Evolutionary conservation across 208 protist species (phyloP).

Genomic region (Polymyxa betae): DNA sequence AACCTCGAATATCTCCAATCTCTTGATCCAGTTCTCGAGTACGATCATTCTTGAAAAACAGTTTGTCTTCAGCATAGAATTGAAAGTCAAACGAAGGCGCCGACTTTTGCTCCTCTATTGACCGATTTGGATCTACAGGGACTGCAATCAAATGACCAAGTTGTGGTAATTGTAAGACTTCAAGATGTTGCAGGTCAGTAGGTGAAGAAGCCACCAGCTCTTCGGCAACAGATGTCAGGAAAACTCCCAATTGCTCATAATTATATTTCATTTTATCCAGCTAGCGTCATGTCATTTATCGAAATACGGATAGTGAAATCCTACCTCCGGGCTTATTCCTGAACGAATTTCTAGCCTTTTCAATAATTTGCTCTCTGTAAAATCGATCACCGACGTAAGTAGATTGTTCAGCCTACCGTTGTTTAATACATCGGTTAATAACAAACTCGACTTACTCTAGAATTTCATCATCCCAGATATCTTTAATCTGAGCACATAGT

Average conservation of each 20-base stretch:
- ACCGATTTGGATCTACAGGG: not conserved
- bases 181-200: not conserved
- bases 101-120: not conserved
- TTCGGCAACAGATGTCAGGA: slow-evolving; percentile 16
- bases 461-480: slow-evolving; percentile 1
- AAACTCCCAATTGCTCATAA: not conserved
- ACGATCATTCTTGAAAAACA: slow-evolving; percentile 44
- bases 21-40: slow-evolving; percentile 20
- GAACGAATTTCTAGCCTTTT: not conserved
- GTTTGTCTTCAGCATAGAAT: slow-evolving; percentile 45
- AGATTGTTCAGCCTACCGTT: slow-evolving; percentile 39
- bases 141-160: slow-evolving; percentile 38
- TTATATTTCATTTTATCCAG: slow-evolving; percentile 22
- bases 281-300: not conserved
- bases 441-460: not conserved
- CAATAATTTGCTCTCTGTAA: not conserved
- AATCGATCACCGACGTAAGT: slow-evolving; percentile 39
- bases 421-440: not conserved
- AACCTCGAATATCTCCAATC: slow-evolving; percentile 48
- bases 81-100: not conserved
- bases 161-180: slow-evolving; percentile 48
- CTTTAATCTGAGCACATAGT: not conserved
- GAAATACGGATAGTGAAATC: not conserved
- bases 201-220: not conserved
- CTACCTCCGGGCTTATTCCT: not conserved